Evolutionary conservation across 2,329 filamentous ascomycete species (phyloP), one percentile per base, ranked within the genome.

Genomic region (Alternaria metachromatica): DNA sequence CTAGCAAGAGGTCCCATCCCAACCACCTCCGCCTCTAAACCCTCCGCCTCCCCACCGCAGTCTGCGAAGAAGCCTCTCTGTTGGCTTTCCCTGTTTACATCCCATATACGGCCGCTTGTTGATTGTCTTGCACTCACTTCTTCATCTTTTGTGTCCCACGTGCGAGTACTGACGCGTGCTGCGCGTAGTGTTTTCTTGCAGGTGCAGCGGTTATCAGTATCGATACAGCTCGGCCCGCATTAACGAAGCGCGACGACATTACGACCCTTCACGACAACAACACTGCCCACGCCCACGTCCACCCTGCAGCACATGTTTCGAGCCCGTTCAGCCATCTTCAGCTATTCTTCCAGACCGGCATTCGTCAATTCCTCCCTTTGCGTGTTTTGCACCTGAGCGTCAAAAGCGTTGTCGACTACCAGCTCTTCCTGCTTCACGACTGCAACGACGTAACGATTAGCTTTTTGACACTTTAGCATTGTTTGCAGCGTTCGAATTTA

Each of bases 21-120:
- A 81, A 80, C 79, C 78, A 79, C 79, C 78, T 78, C 75, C 76
- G 74, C 78, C 73, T 76, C 75, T 75, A 78, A 73, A 76, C 77
- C 49, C 73, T 74, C 74, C 75, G 75, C 75, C 73, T 72, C 74
- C 76, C 75, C 72, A 73, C 74, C 68, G 65, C 66, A 71, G 66
- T 59, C 69, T 72, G 70, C 70, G 67, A 71, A 72, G 69, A 68
- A 70, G 62, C 73, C 70, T 66, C 62, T 67, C 55, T 53, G 62
- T 56, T 68, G 66, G 68, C 56, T 70, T 65, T 73, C 59, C 49
- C 68, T 64, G 68, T 71, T 71, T 58, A 54, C 62, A 46, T 55
- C 64, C 58, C 66, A 67, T 67, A 73, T 71, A 70, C 71, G 62
- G 70, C 65, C 69, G 56, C 66, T 66, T 65, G 64, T 66, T 58